phyloP scores from a whole-genome alignment of 192 early-diverging fungal genomes.

The Entomortierella parvispora region DNA sequence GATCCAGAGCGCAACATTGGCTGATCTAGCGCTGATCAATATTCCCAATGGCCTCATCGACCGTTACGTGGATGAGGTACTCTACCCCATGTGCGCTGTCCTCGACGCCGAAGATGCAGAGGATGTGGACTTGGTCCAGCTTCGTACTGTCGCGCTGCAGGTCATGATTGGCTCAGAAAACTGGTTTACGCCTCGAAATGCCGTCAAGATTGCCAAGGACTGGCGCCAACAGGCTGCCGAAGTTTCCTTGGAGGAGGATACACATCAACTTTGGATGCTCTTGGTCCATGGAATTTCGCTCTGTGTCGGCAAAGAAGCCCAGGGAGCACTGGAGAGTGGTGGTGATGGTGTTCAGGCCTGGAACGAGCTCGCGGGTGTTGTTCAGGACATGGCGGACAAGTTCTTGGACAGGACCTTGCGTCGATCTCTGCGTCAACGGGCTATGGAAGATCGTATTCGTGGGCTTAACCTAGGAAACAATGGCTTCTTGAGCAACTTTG shows the following conservation, averaged over 20 bases:
- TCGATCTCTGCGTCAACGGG: constrained; percentile 20
- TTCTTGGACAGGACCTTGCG: constrained; percentile 28
- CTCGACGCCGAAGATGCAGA: constrained; percentile 6
- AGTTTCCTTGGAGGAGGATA: constrained; percentile 19
- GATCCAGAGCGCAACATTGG: constrained; percentile 11
- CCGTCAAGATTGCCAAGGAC: constrained; percentile 9
- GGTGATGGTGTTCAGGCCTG: constrained; percentile 13
- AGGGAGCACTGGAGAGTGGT: constrained; percentile 10
- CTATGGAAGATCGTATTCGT: constrained; percentile 19
- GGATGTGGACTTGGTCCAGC: constrained; percentile 24
- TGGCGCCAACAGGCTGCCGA: constrained; percentile 22
- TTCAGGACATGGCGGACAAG: constrained; percentile 25
- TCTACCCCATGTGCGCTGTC: constrained; percentile 21
- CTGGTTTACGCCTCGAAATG: constrained; percentile 30
- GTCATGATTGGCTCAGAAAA: background rate
- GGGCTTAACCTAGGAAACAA: background rate
- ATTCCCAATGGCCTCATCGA: constrained; percentile 16
- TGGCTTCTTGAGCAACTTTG: constrained; percentile 10
- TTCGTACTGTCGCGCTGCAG: constrained; percentile 17
- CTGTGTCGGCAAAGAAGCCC: constrained; percentile 25
- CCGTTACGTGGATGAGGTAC: constrained; percentile 31
- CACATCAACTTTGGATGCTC: constrained; percentile 1
- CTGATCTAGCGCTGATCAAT: constrained; percentile 4
- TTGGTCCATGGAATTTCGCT: constrained; percentile 5
- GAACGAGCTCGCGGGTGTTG: constrained; percentile 21